Evolutionary conservation across 2,329 filamentous ascomycete genomes (phyloP), one percentile per base, ranked within the genome.

Genomic region (Xylariaceae sp.): DNA sequence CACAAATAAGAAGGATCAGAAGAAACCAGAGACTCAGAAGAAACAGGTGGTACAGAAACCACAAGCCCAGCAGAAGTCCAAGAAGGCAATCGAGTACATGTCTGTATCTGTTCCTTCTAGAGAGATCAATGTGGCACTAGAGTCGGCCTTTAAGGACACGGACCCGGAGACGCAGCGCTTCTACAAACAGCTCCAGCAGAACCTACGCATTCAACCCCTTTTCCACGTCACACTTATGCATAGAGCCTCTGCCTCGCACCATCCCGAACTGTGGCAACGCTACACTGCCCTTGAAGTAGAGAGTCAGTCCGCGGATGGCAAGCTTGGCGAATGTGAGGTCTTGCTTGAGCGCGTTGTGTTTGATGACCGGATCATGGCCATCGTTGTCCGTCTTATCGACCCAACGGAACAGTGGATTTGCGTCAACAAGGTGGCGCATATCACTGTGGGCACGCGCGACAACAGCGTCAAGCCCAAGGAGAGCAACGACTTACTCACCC

Each of bases 141-240:
- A 92, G 8, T 82, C 83, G 53, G 77, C 88, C 11, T 97, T 99
- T 73, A 76, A 78, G 18, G 75, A 77, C 4, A 75, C 79, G 4
- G 72, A 74, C 2, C 68, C 83, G 0, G 74, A 84, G 3, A 76
- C 82, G 13, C 77, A 83, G n/a, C 79, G 77, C 18, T 87, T 96
- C 69, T 99, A 89, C 77, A 83, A 82, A 67, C 84, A 90, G 59
- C 82, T 99, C 39, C 83, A 88, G 72, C 81, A 88, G 66, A 82
- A 80, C 2, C 82, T 87, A 17, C 89, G 94, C 57, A 76, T 97
- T 4, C 93, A 97, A 73, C 71, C 81, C n/a, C 81, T 86, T 47
- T 99, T 97, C 73, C 94, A 99, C 72, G 90, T 99, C 59, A 99
- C 94, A 0, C 82, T 99, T 45, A 91, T 97, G 73, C 94, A 99